phyloP scores from a whole-genome alignment of 2,329 filamentous ascomycete genomes.

The Drechslerella dactyloides region DNA sequence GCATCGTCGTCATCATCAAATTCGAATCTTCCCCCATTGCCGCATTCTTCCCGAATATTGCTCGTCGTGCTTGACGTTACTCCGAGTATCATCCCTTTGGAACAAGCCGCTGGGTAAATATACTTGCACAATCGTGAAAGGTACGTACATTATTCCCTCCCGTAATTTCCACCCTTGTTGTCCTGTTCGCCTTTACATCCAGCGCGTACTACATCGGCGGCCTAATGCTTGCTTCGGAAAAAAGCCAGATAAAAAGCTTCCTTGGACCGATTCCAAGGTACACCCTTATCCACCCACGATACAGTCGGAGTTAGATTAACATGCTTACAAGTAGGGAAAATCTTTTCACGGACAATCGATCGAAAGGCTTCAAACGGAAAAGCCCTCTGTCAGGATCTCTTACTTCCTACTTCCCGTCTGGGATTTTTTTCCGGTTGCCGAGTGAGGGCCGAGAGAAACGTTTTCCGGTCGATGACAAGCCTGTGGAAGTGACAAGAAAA shows the following conservation, averaged over 20 bases:
- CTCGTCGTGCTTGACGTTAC: slow-evolving; percentile 24
- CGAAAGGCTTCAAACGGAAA: slow-evolving; percentile 41
- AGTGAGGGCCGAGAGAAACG: slow-evolving; percentile 9
- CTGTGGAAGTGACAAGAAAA: slow-evolving; percentile 13
- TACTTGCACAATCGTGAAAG: slow-evolving; percentile 13
- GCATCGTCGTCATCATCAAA: slow-evolving; percentile 15
- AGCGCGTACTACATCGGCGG: slow-evolving; percentile 12
- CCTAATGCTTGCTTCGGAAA: slow-evolving; percentile 46
- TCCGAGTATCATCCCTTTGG: slow-evolving; percentile 33
- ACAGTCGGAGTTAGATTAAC: slow-evolving; percentile 44
- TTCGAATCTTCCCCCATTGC: slow-evolving; percentile 16
- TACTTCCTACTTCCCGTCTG: slow-evolving; percentile 14
- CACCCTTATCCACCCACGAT: slow-evolving; percentile 21
- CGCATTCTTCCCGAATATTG: slow-evolving; percentile 31
- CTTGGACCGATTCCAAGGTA: slow-evolving; percentile 34
- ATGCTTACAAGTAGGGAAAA: slow-evolving; percentile 41
- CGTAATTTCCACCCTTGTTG: slow-evolving; percentile 3
- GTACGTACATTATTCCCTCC: slow-evolving; percentile 1
- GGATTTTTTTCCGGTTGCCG: slow-evolving; percentile 50
- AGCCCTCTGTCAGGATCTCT: slow-evolving; percentile 7
- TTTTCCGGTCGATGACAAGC: slow-evolving; percentile 7
- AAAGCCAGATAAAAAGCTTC: slow-evolving; percentile 44
- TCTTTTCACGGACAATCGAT: slow-evolving; percentile 42
- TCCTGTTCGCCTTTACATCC: not conserved
- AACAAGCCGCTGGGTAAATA: slow-evolving; percentile 40